Percentiles rank a stretch among this genome's conserved stretches.
phyloP scores from a whole-genome alignment of 352 stramenopile genomes.

The Globisporangium ultimum region DNA sequence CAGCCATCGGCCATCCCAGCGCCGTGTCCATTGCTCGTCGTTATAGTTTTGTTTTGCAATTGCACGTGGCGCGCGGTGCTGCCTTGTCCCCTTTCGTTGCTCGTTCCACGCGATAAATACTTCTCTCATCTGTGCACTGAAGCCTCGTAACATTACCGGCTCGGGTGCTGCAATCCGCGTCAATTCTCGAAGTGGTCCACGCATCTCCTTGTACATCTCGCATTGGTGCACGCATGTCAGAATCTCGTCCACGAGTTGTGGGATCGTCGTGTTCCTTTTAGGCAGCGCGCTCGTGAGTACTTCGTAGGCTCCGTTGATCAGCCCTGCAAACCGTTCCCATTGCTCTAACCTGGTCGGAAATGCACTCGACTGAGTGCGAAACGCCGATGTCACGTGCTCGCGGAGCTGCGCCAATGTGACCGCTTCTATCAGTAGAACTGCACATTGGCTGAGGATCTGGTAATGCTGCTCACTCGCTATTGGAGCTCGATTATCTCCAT shows the following conservation, averaged over 20 bases:
- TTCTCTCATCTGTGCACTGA: constrained; percentile 11
- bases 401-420: too few species aligned
- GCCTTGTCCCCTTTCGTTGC: too few species aligned
- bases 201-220: constrained; percentile 4
- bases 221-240: constrained; percentile 22
- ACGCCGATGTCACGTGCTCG: too few species aligned
- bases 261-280: constrained; percentile 3
- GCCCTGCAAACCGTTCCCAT: not conserved
- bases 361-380: too few species aligned
- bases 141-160: constrained; percentile 7
- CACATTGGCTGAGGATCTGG: too few species aligned
- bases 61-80: too few species aligned
- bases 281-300: constrained; percentile 1
- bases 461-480: too few species aligned
- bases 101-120: not conserved
- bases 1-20: constrained; percentile 16
- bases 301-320: not conserved
- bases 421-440: too few species aligned
- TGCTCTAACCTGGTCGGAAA: too few species aligned
- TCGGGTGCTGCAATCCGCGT: constrained; percentile 10
- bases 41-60: too few species aligned
- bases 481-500: too few species aligned
- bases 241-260: constrained; percentile 29
- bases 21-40: not conserved
- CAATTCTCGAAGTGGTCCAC: constrained; percentile 7